phyloP scores from a whole-genome alignment of 768 basidiomycete species.

The Podaxis rugospora region DNA sequence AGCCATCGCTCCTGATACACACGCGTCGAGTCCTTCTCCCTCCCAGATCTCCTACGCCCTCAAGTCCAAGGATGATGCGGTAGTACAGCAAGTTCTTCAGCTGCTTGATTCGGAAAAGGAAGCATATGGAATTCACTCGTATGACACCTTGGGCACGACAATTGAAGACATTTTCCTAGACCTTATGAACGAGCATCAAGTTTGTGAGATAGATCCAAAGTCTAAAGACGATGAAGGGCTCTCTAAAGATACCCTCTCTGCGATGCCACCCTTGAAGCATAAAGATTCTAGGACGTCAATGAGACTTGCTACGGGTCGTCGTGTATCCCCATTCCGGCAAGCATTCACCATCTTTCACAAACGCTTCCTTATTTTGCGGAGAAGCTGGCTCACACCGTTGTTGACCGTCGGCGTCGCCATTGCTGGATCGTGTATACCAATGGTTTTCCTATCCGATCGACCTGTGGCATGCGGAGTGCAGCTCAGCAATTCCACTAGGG shows the following conservation, averaged over 20 bases:
- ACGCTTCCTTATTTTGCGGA: slow-evolving; percentile 54
- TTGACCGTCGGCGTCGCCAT: slow-evolving; percentile 52
- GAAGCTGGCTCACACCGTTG: slow-evolving; percentile 65
- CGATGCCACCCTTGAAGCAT: slow-evolving; percentile 15
- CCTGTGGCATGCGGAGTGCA: slow-evolving; percentile 44
- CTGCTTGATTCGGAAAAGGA: slow-evolving; percentile 43
- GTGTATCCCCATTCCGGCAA: slow-evolving; percentile 55
- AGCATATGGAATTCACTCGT: slow-evolving; percentile 39
- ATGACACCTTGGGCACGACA: slow-evolving; percentile 67
- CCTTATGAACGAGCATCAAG: slow-evolving; percentile 48
- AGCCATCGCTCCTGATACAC: slow-evolving; percentile 39
- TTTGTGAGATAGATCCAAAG: slow-evolving; percentile 18
- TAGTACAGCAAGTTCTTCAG: slow-evolving; percentile 53
- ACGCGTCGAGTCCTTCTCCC: slow-evolving; percentile 38
- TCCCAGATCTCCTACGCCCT: slow-evolving; percentile 50
- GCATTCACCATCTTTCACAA: slow-evolving; percentile 74
- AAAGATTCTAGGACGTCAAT: slow-evolving; percentile 22
- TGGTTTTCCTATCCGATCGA: slow-evolving; percentile 55
- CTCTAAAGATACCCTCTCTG: slow-evolving; percentile 16
- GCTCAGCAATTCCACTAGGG: slow-evolving; percentile 29
- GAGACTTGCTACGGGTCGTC: slow-evolving; percentile 45
- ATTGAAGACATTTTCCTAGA: slow-evolving; percentile 82
- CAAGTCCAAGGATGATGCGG: slow-evolving; percentile 50
- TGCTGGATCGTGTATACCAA: slow-evolving; percentile 61
- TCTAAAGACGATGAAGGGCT: slow-evolving; percentile 18